Conservation (phyloP, 495 filamentous ascomycete species). For the Pseudoneurospora amorphoporcata region DNA sequence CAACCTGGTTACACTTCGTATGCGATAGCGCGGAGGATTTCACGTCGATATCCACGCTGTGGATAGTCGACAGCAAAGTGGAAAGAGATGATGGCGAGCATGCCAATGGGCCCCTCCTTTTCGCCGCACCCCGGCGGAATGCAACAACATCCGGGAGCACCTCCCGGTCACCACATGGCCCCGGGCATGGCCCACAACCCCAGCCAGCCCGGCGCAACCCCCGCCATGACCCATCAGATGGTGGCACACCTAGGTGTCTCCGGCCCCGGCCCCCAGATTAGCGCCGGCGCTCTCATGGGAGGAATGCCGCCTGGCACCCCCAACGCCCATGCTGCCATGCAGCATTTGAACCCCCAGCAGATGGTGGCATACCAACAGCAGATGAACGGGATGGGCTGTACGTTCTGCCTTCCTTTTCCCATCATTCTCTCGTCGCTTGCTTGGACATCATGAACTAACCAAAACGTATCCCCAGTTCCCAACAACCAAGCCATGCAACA, state of each 20-base stretch:
- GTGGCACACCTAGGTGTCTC: constrained; percentile 75
- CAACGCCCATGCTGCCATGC: constrained; percentile 61
- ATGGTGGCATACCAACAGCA: constrained; percentile 53
- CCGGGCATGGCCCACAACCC: constrained; percentile 46
- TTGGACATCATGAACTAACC: constrained; percentile 5
- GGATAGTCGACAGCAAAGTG: constrained; percentile 33
- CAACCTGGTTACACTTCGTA: constrained; percentile 22
- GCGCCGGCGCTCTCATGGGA: constrained; percentile 64
- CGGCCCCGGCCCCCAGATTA: constrained; percentile 68
- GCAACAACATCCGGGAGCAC: constrained; percentile 59
- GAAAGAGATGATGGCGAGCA: constrained; percentile 49
- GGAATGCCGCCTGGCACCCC: constrained; percentile 71
- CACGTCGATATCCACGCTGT: constrained; percentile 41
- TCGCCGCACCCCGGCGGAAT: constrained; percentile 61
- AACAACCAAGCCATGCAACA: constrained; percentile 46
- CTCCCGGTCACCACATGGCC: constrained; percentile 62
- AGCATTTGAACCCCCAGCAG: constrained; percentile 64
- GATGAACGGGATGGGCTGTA: constrained; percentile 16
- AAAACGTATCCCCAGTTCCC: constrained; percentile 23
- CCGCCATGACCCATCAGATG: constrained; percentile 59
- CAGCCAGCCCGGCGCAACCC: constrained; percentile 57
- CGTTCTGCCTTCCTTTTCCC: not conserved
- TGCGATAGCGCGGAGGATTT: constrained; percentile 29
- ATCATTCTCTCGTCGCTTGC: not conserved
- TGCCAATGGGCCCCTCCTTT: constrained; percentile 55